Conservation (phyloP, 306 rosid species). For the Pyrus communis region DNA sequence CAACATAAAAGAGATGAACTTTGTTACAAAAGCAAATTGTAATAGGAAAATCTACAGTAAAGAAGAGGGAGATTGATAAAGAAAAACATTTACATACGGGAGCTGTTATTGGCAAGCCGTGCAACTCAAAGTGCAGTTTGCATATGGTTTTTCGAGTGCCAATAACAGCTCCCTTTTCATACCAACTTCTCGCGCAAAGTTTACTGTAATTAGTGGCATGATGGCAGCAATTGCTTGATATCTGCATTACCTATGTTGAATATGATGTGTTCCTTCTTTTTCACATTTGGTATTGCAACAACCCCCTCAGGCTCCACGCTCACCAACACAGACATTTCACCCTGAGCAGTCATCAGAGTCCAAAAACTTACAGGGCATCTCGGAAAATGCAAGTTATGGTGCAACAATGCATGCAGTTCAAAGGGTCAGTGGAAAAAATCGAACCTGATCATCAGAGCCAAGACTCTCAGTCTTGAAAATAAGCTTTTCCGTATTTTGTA, state of each 20-base stretch:
- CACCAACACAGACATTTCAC: slow-evolving; percentile 34
- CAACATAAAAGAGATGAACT: not conserved
- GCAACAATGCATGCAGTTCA: not conserved
- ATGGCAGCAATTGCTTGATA: not conserved
- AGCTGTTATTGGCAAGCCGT: too few species aligned
- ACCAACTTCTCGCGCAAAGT: not conserved
- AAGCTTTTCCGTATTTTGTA: slow-evolving; percentile 83
- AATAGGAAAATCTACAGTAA: not conserved
- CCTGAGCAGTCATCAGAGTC: slow-evolving; percentile 32
- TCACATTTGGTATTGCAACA: slow-evolving; percentile 53
- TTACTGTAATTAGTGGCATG: too few species aligned
- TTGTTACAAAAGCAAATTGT: not conserved
- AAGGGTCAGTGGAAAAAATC: not conserved
- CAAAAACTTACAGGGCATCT: not conserved
- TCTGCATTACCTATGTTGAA: slow-evolving; percentile 66
- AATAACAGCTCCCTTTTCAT: too few species aligned
- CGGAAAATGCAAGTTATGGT: not conserved
- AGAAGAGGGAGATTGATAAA: too few species aligned
- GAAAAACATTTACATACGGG: too few species aligned
- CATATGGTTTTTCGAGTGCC: too few species aligned
- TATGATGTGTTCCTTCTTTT: slow-evolving; percentile 52
- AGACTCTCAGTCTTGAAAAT: slow-evolving; percentile 45
- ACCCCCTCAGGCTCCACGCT: slow-evolving; percentile 79
- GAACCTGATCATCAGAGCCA: slow-evolving; percentile 32
- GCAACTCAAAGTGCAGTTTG: too few species aligned